A percentile compares a stretch with the other conserved stretches of the same genome.
Conservation (phyloP, 75 land plant genomes). For the Pinus taeda region DNA sequence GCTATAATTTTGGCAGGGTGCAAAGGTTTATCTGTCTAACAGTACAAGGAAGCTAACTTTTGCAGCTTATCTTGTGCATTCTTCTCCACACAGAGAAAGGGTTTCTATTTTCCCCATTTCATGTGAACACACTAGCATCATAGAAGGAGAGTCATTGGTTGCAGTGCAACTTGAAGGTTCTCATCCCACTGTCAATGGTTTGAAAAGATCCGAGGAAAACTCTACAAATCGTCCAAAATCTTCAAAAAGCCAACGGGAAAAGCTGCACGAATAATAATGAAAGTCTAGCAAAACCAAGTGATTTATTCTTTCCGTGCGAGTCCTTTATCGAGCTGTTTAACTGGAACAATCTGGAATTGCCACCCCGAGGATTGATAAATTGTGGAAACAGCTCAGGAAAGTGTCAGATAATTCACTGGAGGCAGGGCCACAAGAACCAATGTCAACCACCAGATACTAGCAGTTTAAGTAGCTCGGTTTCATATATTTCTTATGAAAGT, state of each 20-base stretch:
- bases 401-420: constrained; percentile 82
- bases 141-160: not conserved
- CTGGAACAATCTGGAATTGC: constrained; percentile 18
- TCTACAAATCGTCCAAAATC: not conserved
- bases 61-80: not conserved
- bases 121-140: not conserved
- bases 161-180: not conserved
- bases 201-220: not conserved
- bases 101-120: not conserved
- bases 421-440: constrained; percentile 66
- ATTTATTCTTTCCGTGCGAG: constrained; percentile 31
- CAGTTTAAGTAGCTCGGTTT: not conserved
- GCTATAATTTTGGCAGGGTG: not conserved
- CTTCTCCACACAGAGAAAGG: not conserved
- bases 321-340: constrained; percentile 21
- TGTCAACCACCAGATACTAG: constrained; percentile 32
- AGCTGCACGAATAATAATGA: not conserved
- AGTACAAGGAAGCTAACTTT: not conserved
- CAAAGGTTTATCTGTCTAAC: not conserved
- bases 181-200: not conserved
- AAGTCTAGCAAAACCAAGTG: not conserved
- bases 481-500: not conserved
- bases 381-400: constrained; percentile 55
- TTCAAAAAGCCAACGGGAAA: not conserved
- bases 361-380: constrained; percentile 36